phyloP scores from a whole-genome alignment of 177 flowering plant species.

The Tripterygium wilfordii region DNA sequence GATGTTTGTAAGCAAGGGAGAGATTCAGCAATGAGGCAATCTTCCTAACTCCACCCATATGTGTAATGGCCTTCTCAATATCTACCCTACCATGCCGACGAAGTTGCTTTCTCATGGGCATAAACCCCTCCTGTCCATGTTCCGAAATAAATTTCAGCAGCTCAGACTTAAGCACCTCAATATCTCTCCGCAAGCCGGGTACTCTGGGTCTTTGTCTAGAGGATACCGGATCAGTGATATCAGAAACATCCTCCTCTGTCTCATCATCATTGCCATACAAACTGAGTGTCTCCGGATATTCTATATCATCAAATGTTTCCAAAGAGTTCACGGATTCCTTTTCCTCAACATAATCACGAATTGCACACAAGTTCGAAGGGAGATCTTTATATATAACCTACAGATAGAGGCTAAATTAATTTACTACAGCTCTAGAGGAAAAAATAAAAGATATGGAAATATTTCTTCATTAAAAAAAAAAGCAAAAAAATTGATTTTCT shows the following conservation, averaged over 20 bases:
- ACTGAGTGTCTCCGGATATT: slow-evolving; percentile 15
- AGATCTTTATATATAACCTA: slow-evolving; percentile 98
- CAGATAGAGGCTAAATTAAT: not conserved
- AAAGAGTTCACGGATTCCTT: slow-evolving; percentile 25
- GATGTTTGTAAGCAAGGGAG: slow-evolving; percentile 87
- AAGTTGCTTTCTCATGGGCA: slow-evolving; percentile 98
- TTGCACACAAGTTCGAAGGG: slow-evolving; percentile 91
- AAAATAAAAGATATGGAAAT: too few relatives aligned
- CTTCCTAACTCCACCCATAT: slow-evolving; percentile 92
- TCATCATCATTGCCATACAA: slow-evolving; percentile 13
- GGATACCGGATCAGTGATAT: slow-evolving; percentile 12
- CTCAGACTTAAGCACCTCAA: slow-evolving; percentile 78
- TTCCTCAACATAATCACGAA: slow-evolving; percentile 78
- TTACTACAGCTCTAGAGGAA: not conserved
- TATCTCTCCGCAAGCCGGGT: slow-evolving; percentile 84
- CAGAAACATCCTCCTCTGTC: slow-evolving; percentile 12
- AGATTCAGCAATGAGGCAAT: slow-evolving; percentile 79
- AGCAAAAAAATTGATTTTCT: too few relatives aligned
- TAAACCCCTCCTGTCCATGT: slow-evolving; percentile 90
- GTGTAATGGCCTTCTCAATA: slow-evolving; percentile 93
- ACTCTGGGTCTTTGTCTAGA: slow-evolving; percentile 57
- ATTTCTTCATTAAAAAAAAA: not conserved
- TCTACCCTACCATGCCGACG: slow-evolving; percentile 84
- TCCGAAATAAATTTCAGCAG: slow-evolving; percentile 60
- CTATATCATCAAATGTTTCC: slow-evolving; percentile 14